phyloP scores from a whole-genome alignment of 2,329 filamentous ascomycete genomes.

The Cryphonectria nitschkei region DNA sequence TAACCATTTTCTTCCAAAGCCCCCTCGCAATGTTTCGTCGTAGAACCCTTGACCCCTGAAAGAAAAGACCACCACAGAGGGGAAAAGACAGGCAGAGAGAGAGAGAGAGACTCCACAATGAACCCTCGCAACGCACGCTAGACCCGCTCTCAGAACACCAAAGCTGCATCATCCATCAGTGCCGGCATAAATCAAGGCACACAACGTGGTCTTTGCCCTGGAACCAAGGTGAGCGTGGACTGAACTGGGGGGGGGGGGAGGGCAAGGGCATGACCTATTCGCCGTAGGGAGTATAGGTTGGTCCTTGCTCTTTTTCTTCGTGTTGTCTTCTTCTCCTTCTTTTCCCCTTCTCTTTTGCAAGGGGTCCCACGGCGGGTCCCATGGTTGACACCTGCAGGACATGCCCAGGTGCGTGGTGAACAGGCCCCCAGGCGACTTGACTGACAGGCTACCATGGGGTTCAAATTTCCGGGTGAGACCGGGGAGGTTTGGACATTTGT shows the following conservation, averaged over 20 bases:
- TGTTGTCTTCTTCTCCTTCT: neutral
- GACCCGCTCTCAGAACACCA: neutral
- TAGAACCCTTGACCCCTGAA: conserved; percentile 2
- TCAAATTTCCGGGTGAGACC: conserved; percentile 1
- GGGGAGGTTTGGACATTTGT: neutral
- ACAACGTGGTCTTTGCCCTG: conserved; percentile 1
- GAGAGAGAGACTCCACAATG: neutral
- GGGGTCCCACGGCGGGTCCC: neutral
- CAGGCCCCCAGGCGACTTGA: neutral
- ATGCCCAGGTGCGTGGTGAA: conserved; percentile 1
- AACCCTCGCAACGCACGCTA: neutral
- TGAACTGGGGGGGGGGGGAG: neutral
- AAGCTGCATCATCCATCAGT: neutral
- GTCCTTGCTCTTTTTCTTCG: neutral
- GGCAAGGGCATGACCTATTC: too few species aligned
- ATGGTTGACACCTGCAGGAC: conserved; percentile 8
- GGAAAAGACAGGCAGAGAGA: neutral
- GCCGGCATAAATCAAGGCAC: conserved; percentile 7
- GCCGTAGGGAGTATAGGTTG: neutral
- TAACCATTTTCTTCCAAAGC: neutral
- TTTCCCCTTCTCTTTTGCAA: neutral
- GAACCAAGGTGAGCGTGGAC: neutral
- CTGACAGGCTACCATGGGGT: neutral
- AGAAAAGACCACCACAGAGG: neutral
- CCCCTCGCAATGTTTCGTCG: neutral